phyloP scores from a whole-genome alignment of 2,329 filamentous ascomycete species.

The Penicillium sp. region DNA sequence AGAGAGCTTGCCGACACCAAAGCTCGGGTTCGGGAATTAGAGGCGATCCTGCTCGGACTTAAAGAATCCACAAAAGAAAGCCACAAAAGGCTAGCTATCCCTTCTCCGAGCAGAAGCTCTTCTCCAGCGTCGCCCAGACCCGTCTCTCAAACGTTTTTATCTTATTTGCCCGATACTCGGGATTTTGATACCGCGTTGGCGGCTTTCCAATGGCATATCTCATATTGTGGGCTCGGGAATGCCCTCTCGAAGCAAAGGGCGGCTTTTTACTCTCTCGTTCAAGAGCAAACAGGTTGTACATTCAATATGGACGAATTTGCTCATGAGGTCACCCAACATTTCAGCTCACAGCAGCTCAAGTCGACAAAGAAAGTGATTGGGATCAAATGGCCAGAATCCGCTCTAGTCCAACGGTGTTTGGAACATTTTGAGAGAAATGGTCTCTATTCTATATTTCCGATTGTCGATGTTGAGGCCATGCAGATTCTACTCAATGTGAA shows the following conservation, averaged over 20 bases:
- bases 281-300: constrained; percentile 14
- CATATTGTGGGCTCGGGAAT: constrained; percentile 20
- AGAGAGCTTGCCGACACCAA: constrained; percentile 24
- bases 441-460: constrained; percentile 27
- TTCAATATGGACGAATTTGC: constrained; percentile 25
- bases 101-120: constrained; percentile 6
- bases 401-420: constrained; percentile 19
- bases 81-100: neutral
- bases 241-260: constrained; percentile 17
- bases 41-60: constrained; percentile 13
- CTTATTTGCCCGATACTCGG: constrained; percentile 18
- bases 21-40: constrained; percentile 20
- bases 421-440: constrained; percentile 19
- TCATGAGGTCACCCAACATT: constrained; percentile 13
- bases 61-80: constrained; percentile 1
- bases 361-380: constrained; percentile 3
- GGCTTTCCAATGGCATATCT: constrained; percentile 22
- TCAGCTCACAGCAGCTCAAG: constrained; percentile 5
- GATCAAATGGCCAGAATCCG: constrained; percentile 18
- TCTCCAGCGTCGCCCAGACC: constrained; percentile 3
- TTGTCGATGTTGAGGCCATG: constrained; percentile 19
- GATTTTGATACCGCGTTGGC: constrained; percentile 19
- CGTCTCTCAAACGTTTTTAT: neutral
- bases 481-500: constrained; percentile 15
- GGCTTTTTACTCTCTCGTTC: constrained; percentile 16